Evolutionary conservation across 2,329 filamentous ascomycete species (phyloP).

Genomic region (Alternaria dauci): DNA sequence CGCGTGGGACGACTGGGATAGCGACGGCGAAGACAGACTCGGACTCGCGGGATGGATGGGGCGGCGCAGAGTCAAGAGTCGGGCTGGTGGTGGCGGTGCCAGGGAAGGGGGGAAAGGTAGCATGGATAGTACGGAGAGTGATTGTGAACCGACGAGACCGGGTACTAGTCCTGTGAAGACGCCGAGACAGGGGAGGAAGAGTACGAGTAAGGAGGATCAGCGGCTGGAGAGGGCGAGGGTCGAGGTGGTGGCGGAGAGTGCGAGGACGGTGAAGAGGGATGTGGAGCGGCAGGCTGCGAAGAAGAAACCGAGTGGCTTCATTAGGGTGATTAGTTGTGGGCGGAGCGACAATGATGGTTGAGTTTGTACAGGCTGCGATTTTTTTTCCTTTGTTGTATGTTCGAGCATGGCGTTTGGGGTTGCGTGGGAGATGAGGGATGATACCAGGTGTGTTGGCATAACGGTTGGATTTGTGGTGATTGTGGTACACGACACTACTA

Average conservation of each 20-base stretch:
- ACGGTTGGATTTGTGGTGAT: not conserved
- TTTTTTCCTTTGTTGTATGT: not conserved
- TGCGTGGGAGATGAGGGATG: not conserved
- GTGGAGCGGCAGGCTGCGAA: slow-evolving; percentile 12
- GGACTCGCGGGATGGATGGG: slow-evolving; percentile 41
- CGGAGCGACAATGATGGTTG: slow-evolving; percentile 20
- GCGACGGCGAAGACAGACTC: slow-evolving; percentile 40
- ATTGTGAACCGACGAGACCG: slow-evolving; percentile 10
- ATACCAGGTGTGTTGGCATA: not conserved
- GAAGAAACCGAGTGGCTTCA: slow-evolving; percentile 37
- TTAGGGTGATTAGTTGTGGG: slow-evolving; percentile 47
- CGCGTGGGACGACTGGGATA: slow-evolving; percentile 51
- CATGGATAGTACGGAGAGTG: slow-evolving; percentile 24
- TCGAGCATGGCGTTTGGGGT: not conserved
- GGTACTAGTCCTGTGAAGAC: not conserved
- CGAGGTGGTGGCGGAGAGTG: slow-evolving; percentile 7
- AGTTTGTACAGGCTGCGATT: not conserved
- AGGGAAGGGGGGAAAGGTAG: slow-evolving; percentile 25
- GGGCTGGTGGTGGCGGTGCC: not conserved
- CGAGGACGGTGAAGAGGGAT: slow-evolving; percentile 11
- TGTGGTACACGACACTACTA: not conserved
- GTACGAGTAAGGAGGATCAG: slow-evolving; percentile 18
- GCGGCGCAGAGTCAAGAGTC: slow-evolving; percentile 15
- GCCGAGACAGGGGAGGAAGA: not conserved
- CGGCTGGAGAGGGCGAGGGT: slow-evolving; percentile 2